Evolutionary conservation across 2,329 filamentous ascomycete genomes (phyloP).

Genomic region (Aureobasidium leucospermi): DNA sequence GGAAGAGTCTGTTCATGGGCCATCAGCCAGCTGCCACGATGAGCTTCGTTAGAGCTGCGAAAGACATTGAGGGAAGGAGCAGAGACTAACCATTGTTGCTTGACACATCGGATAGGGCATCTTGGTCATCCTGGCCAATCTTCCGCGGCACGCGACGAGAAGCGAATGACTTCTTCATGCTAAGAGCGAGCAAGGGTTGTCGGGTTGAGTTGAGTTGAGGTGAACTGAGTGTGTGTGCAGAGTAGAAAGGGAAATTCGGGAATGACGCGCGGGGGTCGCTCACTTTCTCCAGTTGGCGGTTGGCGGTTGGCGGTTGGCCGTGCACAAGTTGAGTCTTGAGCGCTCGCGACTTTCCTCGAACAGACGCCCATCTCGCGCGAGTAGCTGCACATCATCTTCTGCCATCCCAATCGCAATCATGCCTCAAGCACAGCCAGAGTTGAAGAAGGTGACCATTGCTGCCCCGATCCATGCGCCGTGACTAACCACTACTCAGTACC

Average conservation of each 20-base stretch:
- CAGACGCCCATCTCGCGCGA: neutral
- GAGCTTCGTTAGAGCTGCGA: conserved; percentile 23
- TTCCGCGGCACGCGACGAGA: conserved; percentile 64
- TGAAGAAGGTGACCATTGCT: conserved; percentile 74
- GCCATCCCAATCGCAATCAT: conserved; percentile 49
- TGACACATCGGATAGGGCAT: conserved; percentile 30
- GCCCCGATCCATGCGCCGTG: neutral
- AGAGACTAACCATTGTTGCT: conserved; percentile 35
- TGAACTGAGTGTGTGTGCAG: neutral
- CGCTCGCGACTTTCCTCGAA: neutral
- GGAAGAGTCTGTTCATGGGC: conserved; percentile 21
- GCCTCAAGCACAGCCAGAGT: conserved; percentile 97
- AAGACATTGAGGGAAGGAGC: neutral
- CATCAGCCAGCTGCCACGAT: conserved; percentile 20
- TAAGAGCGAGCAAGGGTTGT: conserved; percentile 7
- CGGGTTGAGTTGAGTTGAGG: neutral
- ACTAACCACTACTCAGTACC: conserved; percentile 58
- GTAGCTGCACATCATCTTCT: neutral
- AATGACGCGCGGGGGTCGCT: neutral
- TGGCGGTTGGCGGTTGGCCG: neutral
- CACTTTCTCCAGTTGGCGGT: neutral
- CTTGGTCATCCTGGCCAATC: conserved; percentile 65
- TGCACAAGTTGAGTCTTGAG: neutral
- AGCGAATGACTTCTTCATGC: conserved; percentile 52
- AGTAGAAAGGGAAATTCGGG: neutral